A percentile compares a stretch with the other conserved stretches of the same genome.
phyloP scores from a whole-genome alignment of 2,329 filamentous ascomycete species.

The Ophiobolus disseminans region DNA sequence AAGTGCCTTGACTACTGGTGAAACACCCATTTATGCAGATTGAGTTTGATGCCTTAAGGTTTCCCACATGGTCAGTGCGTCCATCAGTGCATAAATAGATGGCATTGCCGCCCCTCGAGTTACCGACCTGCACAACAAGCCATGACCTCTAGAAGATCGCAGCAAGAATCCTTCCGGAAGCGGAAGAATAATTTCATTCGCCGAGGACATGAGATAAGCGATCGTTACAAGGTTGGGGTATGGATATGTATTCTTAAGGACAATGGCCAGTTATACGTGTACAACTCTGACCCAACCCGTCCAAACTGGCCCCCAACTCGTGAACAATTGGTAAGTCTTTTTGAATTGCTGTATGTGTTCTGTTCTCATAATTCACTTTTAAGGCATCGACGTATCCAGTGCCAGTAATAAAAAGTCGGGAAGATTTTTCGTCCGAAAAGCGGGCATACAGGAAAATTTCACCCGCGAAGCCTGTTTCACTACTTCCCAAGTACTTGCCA shows the following conservation, averaged over 20 bases:
- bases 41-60: too few relatives aligned
- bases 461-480: conserved; percentile 5
- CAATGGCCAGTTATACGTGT: conserved; percentile 20
- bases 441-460: conserved; percentile 1
- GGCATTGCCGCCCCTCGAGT: too few relatives aligned
- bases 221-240: conserved; percentile 16
- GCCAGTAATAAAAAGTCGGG: conserved; percentile 16
- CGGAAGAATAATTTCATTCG: conserved; percentile 20
- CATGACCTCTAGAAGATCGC: conserved; percentile 20
- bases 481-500: conserved; percentile 13
- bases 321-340: conserved; percentile 11
- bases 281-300: conserved; percentile 13
- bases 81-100: too few relatives aligned
- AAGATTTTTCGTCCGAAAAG: conserved; percentile 8
- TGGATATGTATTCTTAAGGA: conserved; percentile 23
- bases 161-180: conserved; percentile 23
- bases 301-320: conserved; percentile 15
- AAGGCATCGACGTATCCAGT: conserved; percentile 10
- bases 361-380: conserved; percentile 1
- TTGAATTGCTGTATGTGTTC: too few relatives aligned
- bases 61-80: too few relatives aligned
- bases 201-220: conserved; percentile 18
- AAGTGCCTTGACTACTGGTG: too few relatives aligned
- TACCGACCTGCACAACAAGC: conserved; percentile 2
- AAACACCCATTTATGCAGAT: too few relatives aligned